Evolutionary conservation across 495 filamentous ascomycete species (phyloP).

Genomic region (Penicillium canescens): DNA sequence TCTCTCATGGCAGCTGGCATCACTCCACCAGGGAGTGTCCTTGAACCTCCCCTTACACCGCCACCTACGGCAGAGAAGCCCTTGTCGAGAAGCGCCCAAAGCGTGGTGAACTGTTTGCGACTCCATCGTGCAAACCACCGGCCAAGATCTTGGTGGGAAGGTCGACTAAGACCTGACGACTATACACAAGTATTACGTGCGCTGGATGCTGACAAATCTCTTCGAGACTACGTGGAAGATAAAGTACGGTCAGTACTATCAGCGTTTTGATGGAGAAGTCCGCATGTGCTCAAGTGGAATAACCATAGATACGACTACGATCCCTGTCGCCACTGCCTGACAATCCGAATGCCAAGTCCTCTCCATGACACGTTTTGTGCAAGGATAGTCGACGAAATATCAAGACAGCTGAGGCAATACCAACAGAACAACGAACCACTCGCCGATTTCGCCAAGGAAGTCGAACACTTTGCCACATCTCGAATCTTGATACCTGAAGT

Average conservation of each 20-base stretch:
- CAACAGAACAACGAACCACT: background rate
- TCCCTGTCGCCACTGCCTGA: slow-evolving; percentile 10
- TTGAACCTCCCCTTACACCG: background rate
- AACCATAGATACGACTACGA: slow-evolving; percentile 22
- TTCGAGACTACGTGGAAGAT: slow-evolving; percentile 16
- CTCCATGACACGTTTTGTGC: slow-evolving; percentile 20
- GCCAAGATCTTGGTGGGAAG: slow-evolving; percentile 7
- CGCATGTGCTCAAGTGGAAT: too few species aligned
- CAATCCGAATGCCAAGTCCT: slow-evolving; percentile 23
- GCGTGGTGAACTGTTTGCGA: slow-evolving; percentile 8
- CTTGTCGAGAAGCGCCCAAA: slow-evolving; percentile 2
- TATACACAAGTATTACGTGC: slow-evolving; percentile 12
- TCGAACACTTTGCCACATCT: slow-evolving; percentile 13
- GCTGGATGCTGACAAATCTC: slow-evolving; percentile 9
- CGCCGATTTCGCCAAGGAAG: slow-evolving; percentile 17
- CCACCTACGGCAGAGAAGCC: slow-evolving; percentile 2
- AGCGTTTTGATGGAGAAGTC: background rate
- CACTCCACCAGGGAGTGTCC: too few species aligned
- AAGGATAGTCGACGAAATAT: slow-evolving; percentile 12
- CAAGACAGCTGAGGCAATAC: slow-evolving; percentile 5
- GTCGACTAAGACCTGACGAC: slow-evolving; percentile 1
- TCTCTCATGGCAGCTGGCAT: too few species aligned
- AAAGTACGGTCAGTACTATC: slow-evolving; percentile 20
- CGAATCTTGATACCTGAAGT: slow-evolving; percentile 11
- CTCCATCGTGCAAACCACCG: slow-evolving; percentile 5